These are phyloP conservation scores for Aspergillus sojae DNA, from an alignment of 2,329 filamentous ascomycete species.

Conservation along the genomic window DNA sequence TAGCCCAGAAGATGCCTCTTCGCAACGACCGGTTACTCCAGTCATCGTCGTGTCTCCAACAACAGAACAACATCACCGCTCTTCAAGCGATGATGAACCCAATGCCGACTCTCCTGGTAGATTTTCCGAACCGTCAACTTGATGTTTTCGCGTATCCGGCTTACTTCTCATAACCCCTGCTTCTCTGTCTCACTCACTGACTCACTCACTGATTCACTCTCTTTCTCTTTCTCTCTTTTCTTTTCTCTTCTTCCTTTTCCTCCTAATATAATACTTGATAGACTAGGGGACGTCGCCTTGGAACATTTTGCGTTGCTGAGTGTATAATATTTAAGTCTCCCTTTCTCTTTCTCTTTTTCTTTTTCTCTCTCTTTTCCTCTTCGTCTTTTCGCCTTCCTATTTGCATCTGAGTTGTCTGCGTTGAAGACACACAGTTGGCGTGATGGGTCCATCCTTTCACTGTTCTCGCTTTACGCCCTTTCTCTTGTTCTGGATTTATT, in stretches of 20 bases:
- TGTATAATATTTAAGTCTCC: conserved; percentile 23
- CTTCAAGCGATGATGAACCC: conserved; percentile 25
- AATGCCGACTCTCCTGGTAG: conserved; percentile 26
- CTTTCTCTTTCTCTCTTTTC: not conserved
- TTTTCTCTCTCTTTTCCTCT: not conserved
- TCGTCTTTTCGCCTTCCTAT: not conserved
- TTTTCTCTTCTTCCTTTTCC: not conserved
- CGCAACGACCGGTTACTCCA: conserved; percentile 30
- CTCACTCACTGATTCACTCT: too few relatives aligned
- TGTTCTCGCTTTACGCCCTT: conserved; percentile 14
- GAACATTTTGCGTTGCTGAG: conserved; percentile 24
- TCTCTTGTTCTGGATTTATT: conserved; percentile 1
- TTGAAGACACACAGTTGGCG: conserved; percentile 14
- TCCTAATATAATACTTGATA: conserved; percentile 40
- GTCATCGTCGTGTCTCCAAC: conserved; percentile 40
- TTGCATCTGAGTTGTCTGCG: conserved; percentile 11
- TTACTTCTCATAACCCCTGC: not conserved
- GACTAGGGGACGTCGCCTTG: conserved; percentile 32
- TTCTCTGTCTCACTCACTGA: not conserved
- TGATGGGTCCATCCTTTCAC: conserved; percentile 8
- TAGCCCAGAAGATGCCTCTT: conserved; percentile 24
- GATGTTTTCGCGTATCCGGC: conserved; percentile 11
- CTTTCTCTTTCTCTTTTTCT: conserved; percentile 4
- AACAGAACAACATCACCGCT: conserved; percentile 25
- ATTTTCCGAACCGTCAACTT: conserved; percentile 30